Evolutionary conservation across 169 alveolate genomes (phyloP).

Genomic region (Cryptosporidium tyzzeri): DNA sequence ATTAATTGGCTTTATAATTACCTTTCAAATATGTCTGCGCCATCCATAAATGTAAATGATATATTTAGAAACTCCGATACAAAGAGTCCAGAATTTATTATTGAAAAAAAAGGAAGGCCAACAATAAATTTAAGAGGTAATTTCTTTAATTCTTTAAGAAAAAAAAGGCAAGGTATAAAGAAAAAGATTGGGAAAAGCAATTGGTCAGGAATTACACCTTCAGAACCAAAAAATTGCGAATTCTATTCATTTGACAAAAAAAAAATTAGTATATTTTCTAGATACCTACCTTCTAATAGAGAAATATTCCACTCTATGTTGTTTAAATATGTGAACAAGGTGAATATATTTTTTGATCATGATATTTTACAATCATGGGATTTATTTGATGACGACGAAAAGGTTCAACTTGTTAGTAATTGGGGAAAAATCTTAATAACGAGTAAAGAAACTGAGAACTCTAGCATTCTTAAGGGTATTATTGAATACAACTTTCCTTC

Average conservation of each 20-base stretch:
- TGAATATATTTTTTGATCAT: neutral
- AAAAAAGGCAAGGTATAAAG: constrained; percentile 19
- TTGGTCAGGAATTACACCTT: constrained; percentile 61
- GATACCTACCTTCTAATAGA: constrained; percentile 60
- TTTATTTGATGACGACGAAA: constrained; percentile 16
- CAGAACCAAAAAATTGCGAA: neutral
- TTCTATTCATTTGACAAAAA: neutral
- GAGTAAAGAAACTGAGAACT: constrained; percentile 21
- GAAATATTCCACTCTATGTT: constrained; percentile 38
- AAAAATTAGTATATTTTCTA: constrained; percentile 20
- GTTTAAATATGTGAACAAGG: neutral
- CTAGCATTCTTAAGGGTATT: constrained; percentile 6
- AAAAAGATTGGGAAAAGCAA: constrained; percentile 25
- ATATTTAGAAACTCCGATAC: neutral
- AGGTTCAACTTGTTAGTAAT: neutral
- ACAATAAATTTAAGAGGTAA: constrained; percentile 36
- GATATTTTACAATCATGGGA: constrained; percentile 39
- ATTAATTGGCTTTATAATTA: constrained; percentile 18
- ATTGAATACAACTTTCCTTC: neutral
- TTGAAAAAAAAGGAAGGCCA: constrained; percentile 49
- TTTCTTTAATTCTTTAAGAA: constrained; percentile 21
- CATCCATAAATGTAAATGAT: neutral
- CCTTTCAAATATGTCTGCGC: neutral
- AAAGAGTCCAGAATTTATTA: constrained; percentile 2
- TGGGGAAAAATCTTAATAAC: constrained; percentile 33